Conservation (phyloP, 2,329 filamentous ascomycete genomes). For the Verticillium klebahnii region DNA sequence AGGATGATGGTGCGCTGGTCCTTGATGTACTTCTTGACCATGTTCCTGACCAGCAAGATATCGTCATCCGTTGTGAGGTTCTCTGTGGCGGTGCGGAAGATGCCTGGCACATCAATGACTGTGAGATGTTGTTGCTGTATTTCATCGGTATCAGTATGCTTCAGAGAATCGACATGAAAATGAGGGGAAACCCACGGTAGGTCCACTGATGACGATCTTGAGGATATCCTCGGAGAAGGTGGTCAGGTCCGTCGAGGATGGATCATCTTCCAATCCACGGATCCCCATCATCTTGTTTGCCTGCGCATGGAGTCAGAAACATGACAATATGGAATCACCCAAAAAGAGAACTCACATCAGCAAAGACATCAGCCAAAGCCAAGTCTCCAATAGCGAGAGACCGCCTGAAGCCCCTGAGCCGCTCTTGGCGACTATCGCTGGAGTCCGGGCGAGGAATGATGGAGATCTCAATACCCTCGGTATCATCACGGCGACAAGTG, state of each 20-base stretch:
- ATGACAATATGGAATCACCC: not conserved
- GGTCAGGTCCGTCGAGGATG: constrained; percentile 4
- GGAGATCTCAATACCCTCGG: constrained; percentile 30
- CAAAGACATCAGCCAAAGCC: constrained; percentile 32
- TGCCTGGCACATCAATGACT: constrained; percentile 42
- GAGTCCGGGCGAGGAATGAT: constrained; percentile 31
- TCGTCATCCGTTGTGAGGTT: constrained; percentile 22
- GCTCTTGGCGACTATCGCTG: constrained; percentile 6
- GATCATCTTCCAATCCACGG: constrained; percentile 12
- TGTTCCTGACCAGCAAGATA: constrained; percentile 24
- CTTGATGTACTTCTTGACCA: constrained; percentile 36
- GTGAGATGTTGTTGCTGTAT: constrained; percentile 29
- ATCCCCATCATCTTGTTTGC: constrained; percentile 42
- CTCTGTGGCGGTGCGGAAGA: constrained; percentile 31
- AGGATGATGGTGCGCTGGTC: constrained; percentile 39
- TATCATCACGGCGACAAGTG: constrained; percentile 31
- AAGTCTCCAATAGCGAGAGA: constrained; percentile 18
- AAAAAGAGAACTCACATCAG: constrained; percentile 23
- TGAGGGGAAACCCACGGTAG: constrained; percentile 22
- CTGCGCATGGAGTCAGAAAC: constrained; percentile 12
- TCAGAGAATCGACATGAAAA: too few relatives aligned
- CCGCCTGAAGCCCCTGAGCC: constrained; percentile 20
- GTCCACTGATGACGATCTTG: constrained; percentile 40
- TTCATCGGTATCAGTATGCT: too few relatives aligned
- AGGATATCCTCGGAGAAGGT: constrained; percentile 43